Conservation (phyloP, 345 rosid species). For the Hibiscus tridactylites region DNA sequence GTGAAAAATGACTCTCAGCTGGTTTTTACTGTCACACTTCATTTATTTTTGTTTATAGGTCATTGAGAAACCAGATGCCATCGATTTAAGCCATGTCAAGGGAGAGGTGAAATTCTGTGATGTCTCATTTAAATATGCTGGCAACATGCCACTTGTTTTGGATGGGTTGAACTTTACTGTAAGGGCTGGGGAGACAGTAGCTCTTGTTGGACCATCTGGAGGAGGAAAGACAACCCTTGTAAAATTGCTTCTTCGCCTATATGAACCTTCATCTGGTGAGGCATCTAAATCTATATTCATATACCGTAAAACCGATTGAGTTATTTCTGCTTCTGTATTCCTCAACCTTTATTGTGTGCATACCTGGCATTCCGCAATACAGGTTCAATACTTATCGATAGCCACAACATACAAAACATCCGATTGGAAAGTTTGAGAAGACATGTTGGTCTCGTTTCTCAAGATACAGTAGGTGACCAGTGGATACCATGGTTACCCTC, state of each 20-base stretch:
- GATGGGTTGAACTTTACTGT: constrained; percentile 69
- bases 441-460: constrained; percentile 88
- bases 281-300: constrained; percentile 4
- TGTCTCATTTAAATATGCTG: constrained; percentile 63
- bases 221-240: constrained; percentile 96
- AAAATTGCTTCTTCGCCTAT: constrained; percentile 90
- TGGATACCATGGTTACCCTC: constrained; percentile 4
- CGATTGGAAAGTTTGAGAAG: constrained; percentile 65
- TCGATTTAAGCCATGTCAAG: constrained; percentile 42
- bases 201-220: constrained; percentile 91
- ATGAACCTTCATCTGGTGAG: constrained; percentile 70
- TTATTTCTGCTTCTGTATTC: neutral
- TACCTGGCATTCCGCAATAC: constrained; percentile 11
- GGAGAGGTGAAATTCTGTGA: constrained; percentile 70
- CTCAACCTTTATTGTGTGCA: neutral
- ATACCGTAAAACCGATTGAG: neutral
- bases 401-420: constrained; percentile 49
- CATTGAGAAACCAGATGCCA: constrained; percentile 49
- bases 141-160: constrained; percentile 46
- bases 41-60: constrained; percentile 36
- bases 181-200: constrained; percentile 87
- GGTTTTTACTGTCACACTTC: constrained; percentile 8
- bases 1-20: neutral
- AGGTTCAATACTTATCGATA: constrained; percentile 68
- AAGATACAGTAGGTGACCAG: constrained; percentile 61